phyloP scores from a whole-genome alignment of 2,329 filamentous ascomycete genomes.

The Pseudogymnoascus sp. region DNA sequence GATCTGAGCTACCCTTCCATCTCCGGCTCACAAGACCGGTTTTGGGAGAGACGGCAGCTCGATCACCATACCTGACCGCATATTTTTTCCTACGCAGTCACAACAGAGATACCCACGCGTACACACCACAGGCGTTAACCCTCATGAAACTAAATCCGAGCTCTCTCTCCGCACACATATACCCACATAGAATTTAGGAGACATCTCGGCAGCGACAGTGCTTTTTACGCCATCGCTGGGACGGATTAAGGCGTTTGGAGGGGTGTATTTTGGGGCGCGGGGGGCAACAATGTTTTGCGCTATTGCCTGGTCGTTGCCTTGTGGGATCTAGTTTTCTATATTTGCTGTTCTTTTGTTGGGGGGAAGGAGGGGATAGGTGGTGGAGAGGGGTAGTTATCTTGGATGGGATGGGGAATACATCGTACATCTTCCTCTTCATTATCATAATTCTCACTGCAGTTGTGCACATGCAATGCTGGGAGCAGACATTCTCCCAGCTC shows the following conservation, averaged over 20 bases:
- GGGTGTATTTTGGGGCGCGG: conserved; percentile 19
- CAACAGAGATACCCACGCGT: conserved; percentile 42
- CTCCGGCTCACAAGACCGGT: too few species aligned
- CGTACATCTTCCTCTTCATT: too few species aligned
- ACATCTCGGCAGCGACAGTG: conserved; percentile 37
- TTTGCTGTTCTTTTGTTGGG: neutral
- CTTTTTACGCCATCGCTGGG: conserved; percentile 41
- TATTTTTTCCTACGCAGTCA: conserved; percentile 4
- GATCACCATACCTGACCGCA: neutral
- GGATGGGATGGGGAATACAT: too few species aligned
- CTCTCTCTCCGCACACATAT: conserved; percentile 10
- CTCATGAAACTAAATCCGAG: conserved; percentile 41
- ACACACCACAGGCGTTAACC: conserved; percentile 37
- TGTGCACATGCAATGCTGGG: too few species aligned
- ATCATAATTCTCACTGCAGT: too few species aligned
- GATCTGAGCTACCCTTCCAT: too few species aligned
- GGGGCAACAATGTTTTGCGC: conserved; percentile 48
- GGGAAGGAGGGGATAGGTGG: too few species aligned
- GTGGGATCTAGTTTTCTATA: neutral
- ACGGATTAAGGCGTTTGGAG: conserved; percentile 41
- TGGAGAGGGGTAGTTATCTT: too few species aligned
- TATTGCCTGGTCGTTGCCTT: conserved; percentile 34
- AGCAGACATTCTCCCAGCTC: too few species aligned
- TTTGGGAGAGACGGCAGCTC: too few species aligned
- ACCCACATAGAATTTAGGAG: conserved; percentile 15